These are phyloP conservation scores for Sclerotinia borealis DNA, from an alignment of 2,329 filamentous ascomycete genomes.

Conservation along the genomic window DNA sequence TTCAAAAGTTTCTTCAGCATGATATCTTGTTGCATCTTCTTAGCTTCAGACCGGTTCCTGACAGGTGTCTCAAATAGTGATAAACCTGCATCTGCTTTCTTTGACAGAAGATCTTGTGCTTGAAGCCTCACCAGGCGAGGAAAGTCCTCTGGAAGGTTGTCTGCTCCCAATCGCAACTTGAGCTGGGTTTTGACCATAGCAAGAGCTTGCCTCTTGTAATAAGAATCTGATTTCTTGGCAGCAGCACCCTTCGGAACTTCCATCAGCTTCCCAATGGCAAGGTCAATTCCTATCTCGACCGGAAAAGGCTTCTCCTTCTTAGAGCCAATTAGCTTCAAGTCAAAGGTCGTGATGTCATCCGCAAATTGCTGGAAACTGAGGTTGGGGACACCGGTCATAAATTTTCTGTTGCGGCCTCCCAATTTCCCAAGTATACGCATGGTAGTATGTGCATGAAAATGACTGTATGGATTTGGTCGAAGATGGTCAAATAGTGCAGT, in stretches of 20 bases:
- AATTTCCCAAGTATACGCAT: slow-evolving; percentile 97
- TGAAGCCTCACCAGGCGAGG: slow-evolving; percentile 79
- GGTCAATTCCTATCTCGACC: slow-evolving; percentile 76
- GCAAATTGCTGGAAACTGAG: slow-evolving; percentile 78
- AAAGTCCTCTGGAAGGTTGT: slow-evolving; percentile 84
- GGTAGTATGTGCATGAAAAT: slow-evolving; percentile 96
- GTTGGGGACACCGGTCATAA: slow-evolving; percentile 83
- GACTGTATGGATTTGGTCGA: slow-evolving; percentile 87
- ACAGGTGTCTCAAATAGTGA: slow-evolving; percentile 70
- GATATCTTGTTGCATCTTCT: slow-evolving; percentile 78
- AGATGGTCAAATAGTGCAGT: slow-evolving; percentile 94
- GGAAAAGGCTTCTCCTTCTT: slow-evolving; percentile 86
- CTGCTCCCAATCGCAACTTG: slow-evolving; percentile 83
- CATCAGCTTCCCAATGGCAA: slow-evolving; percentile 81
- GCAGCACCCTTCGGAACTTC: slow-evolving; percentile 62
- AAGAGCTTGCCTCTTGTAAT: slow-evolving; percentile 91
- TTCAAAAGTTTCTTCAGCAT: slow-evolving; percentile 83
- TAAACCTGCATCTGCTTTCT: slow-evolving; percentile 65
- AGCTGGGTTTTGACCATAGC: slow-evolving; percentile 81
- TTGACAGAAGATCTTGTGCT: slow-evolving; percentile 73
- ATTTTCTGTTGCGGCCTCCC: slow-evolving; percentile 90
- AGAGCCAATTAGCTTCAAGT: slow-evolving; percentile 82
- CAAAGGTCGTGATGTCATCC: slow-evolving; percentile 82
- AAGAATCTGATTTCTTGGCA: slow-evolving; percentile 56
- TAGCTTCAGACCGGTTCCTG: slow-evolving; percentile 73